These are phyloP conservation scores for Ogataea ramenticola DNA, from an alignment of 805 yeast genomes.

Conservation along the genomic window DNA sequence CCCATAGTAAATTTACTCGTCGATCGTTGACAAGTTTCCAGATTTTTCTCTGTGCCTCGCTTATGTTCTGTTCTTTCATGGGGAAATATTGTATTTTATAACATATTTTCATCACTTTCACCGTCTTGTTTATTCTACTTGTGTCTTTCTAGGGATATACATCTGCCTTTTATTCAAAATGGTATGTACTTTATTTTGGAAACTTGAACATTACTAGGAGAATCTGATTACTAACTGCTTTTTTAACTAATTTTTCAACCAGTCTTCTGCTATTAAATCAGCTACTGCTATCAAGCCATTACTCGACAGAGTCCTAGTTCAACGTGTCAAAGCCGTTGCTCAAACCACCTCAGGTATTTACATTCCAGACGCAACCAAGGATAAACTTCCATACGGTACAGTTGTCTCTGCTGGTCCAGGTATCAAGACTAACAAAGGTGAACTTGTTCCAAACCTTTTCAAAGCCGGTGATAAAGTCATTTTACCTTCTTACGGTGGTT, in stretches of 20 bases:
- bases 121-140: too few relatives aligned
- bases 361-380: slow-evolving; percentile 91
- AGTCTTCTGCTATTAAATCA: slow-evolving; percentile 38
- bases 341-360: slow-evolving; percentile 89
- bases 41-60: too few relatives aligned
- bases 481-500: slow-evolving; percentile 87
- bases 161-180: too few relatives aligned
- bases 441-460: slow-evolving; percentile 59
- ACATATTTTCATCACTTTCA: too few relatives aligned
- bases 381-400: slow-evolving; percentile 79
- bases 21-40: too few relatives aligned
- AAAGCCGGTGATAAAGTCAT: slow-evolving; percentile 82
- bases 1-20: too few relatives aligned
- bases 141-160: too few relatives aligned
- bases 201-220: too few relatives aligned
- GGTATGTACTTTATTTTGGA: too few relatives aligned
- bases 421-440: slow-evolving; percentile 61
- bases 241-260: not conserved
- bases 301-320: slow-evolving; percentile 86
- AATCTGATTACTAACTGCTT: not conserved
- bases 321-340: slow-evolving; percentile 85
- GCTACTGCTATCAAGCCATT: slow-evolving; percentile 79
- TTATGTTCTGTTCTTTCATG: too few relatives aligned
- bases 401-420: slow-evolving; percentile 92
- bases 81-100: too few relatives aligned